These are phyloP conservation scores for Dipteronia dyeriana DNA, from an alignment of 345 rosid genomes.

Conservation along the genomic window DNA sequence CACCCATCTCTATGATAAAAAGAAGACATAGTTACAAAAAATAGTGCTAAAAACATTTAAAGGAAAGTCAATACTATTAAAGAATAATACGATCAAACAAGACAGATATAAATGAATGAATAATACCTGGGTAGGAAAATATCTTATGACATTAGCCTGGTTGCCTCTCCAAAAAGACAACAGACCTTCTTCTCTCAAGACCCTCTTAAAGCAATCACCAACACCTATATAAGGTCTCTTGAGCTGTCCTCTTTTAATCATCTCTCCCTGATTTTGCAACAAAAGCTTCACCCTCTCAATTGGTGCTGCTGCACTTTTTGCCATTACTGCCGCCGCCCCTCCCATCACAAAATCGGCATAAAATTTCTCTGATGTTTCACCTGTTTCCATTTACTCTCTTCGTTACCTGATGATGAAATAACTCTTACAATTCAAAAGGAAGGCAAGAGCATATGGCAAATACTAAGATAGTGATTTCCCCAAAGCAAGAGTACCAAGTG, in stretches of 20 bases:
- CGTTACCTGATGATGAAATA: neutral
- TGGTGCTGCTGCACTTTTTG: conserved; percentile 87
- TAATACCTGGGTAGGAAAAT: conserved; percentile 87
- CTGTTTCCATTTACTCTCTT: conserved; percentile 30
- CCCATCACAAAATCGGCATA: conserved; percentile 79
- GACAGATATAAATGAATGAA: neutral
- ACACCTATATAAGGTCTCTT: conserved; percentile 62
- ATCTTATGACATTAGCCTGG: conserved; percentile 88
- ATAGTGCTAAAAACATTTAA: neutral
- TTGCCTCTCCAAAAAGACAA: conserved; percentile 92
- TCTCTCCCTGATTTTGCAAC: conserved; percentile 92
- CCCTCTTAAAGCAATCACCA: conserved; percentile 69
- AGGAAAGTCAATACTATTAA: no score
- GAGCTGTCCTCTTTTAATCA: conserved; percentile 78
- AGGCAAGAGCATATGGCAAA: neutral
- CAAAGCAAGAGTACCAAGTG: neutral
- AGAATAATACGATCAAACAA: neutral
- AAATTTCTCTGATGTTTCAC: conserved; percentile 57
- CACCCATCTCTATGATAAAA: conserved; percentile 1
- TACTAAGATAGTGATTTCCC: neutral
- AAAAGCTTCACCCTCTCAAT: conserved; percentile 93
- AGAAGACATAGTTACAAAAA: neutral
- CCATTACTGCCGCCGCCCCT: conserved; percentile 70
- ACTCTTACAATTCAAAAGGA: conserved; percentile 1
- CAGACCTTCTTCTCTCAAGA: conserved; percentile 80